Conservation (phyloP, 2,329 filamentous ascomycete species). For the Cladophialophora carrionii region DNA sequence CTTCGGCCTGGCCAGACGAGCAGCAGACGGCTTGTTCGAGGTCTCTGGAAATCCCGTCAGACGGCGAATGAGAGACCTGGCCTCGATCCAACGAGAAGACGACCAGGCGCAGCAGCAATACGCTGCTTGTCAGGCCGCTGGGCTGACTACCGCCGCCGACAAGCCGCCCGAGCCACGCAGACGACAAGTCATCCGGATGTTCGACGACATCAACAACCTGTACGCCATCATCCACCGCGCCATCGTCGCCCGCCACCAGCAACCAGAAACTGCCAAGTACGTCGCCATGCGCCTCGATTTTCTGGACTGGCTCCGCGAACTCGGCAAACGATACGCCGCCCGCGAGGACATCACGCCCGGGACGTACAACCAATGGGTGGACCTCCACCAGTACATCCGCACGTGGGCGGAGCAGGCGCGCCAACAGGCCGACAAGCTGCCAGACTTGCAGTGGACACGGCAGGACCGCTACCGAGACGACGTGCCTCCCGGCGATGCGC, state of each 20-base stretch:
- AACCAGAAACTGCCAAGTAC: neutral
- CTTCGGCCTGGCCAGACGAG: constrained; percentile 3
- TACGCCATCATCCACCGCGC: neutral
- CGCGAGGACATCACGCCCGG: neutral
- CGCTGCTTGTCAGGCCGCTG: neutral
- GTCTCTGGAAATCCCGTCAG: neutral
- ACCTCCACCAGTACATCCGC: neutral
- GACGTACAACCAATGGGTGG: constrained; percentile 2
- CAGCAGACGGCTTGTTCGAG: constrained; percentile 7
- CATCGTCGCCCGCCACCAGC: neutral
- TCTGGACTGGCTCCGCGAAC: neutral
- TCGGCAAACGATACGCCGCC: neutral
- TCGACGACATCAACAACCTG: constrained; percentile 1
- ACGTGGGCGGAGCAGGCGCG: neutral
- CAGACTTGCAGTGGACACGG: constrained; percentile 9
- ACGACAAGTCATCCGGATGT: neutral
- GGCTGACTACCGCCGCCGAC: neutral
- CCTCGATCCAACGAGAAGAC: neutral
- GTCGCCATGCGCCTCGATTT: neutral
- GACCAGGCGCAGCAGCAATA: neutral
- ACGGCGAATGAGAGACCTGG: constrained; percentile 6
- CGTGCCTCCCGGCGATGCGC: neutral
- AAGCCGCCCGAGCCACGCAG: neutral
- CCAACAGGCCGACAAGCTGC: neutral
- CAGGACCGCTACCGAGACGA: constrained; percentile 13